Percentiles rank a stretch among this genome's conserved stretches.
These are phyloP conservation scores for Dryadomyces quercivorus DNA, from an alignment of 2,329 filamentous ascomycete species.

Conservation along the genomic window DNA sequence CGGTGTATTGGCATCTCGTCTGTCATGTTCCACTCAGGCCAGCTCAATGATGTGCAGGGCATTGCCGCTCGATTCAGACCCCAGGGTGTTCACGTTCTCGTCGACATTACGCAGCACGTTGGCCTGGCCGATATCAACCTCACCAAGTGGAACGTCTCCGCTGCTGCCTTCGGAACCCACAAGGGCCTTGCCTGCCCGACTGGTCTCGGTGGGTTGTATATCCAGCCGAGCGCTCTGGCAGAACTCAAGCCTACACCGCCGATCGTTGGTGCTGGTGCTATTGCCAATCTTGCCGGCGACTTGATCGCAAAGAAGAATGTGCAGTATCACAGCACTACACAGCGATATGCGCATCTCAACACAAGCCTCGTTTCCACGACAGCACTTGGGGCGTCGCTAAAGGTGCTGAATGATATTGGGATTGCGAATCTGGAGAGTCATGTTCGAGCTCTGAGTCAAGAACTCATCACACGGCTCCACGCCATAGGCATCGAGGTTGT, in stretches of 20 bases:
- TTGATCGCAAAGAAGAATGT: not conserved
- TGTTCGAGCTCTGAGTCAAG: not conserved
- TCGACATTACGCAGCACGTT: not conserved
- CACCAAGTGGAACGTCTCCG: not conserved
- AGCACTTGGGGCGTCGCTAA: not conserved
- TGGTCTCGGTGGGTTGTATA: not conserved
- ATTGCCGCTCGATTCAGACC: not conserved
- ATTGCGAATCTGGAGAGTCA: not conserved
- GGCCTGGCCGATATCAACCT: not conserved
- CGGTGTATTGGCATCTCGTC: not conserved
- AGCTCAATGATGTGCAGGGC: not conserved
- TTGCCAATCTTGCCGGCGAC: not conserved
- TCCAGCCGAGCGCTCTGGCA: not conserved
- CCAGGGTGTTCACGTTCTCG: constrained; percentile 1
- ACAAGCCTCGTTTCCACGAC: not conserved
- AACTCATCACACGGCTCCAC: not conserved
- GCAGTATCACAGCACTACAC: not conserved
- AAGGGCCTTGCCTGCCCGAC: constrained; percentile 1
- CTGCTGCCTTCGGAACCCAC: not conserved
- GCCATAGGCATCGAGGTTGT: not conserved
- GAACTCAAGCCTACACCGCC: not conserved
- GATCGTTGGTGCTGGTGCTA: not conserved
- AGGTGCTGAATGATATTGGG: not conserved
- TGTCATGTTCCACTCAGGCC: constrained; percentile 2
- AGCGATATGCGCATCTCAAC: not conserved